Evolutionary conservation across 345 rosid species (phyloP).

Genomic region (Kandelia obovata): DNA sequence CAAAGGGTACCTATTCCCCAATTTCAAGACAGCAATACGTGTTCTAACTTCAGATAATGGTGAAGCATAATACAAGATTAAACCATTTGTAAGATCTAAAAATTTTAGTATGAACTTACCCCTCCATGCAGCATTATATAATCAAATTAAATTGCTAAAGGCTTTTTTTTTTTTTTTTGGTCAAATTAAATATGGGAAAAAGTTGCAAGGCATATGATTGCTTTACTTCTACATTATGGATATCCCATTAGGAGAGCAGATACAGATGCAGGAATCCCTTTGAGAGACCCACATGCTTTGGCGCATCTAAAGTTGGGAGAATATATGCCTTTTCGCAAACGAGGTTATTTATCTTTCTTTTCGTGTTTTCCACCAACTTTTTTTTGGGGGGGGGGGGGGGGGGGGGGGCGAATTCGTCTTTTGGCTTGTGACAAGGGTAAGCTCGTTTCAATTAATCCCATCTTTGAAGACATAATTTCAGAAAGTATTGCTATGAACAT

Average conservation of each 20-base stretch:
- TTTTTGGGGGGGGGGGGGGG: neutral
- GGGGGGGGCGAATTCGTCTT: neutral
- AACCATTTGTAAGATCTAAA: neutral
- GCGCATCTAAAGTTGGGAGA: slow-evolving; percentile 40
- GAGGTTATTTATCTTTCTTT: slow-evolving; percentile 9
- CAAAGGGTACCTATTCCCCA: slow-evolving; percentile 2
- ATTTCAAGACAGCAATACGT: slow-evolving; percentile 16
- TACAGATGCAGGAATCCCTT: slow-evolving; percentile 42
- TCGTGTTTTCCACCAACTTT: neutral
- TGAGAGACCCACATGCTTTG: slow-evolving; percentile 50
- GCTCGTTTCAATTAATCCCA: slow-evolving; percentile 10
- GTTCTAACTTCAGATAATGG: slow-evolving; percentile 4
- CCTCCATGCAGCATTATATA: neutral
- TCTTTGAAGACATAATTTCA: neutral
- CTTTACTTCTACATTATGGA: slow-evolving; percentile 5
- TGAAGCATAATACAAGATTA: no score
- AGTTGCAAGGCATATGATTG: neutral
- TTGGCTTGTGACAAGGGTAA: neutral
- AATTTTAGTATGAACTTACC: neutral
- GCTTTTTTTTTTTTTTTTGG: neutral
- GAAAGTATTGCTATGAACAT: slow-evolving; percentile 2
- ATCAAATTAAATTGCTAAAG: neutral
- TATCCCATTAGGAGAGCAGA: slow-evolving; percentile 27
- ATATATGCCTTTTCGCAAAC: slow-evolving; percentile 19
- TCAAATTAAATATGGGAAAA: no score